Evolutionary conservation across 1,284 basidiomycete genomes (phyloP).

Genomic region (Chondrostereum purpureum): DNA sequence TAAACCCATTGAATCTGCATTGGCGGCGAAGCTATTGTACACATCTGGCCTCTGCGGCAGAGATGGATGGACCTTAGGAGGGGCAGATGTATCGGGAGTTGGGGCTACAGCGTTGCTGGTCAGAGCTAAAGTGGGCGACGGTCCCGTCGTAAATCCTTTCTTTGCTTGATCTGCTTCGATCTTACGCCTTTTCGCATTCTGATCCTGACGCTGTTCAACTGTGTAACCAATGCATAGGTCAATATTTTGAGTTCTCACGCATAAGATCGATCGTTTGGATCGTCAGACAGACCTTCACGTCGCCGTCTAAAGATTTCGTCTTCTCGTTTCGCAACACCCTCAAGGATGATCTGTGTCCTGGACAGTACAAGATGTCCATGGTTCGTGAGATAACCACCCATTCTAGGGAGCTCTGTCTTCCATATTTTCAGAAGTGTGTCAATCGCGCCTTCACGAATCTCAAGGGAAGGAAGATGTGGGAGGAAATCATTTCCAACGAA

Average conservation of each 20-base stretch:
- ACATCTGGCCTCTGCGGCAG: conserved; percentile 58
- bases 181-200: conserved; percentile 82
- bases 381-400: conserved; percentile 97
- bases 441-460: conserved; percentile 98
- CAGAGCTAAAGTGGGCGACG: conserved; percentile 49
- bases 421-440: conserved; percentile 95
- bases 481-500: conserved; percentile 99
- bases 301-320: conserved; percentile 93
- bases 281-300: conserved; percentile 72
- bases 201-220: conserved; percentile 93
- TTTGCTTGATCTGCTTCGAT: conserved; percentile 60
- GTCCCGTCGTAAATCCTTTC: conserved; percentile 39
- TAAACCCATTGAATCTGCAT: conserved; percentile 68
- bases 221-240: conserved; percentile 15
- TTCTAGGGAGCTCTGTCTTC: conserved; percentile 86
- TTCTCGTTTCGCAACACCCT: conserved; percentile 87
- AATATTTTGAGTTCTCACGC: conserved; percentile 5
- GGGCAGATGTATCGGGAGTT: conserved; percentile 27
- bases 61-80: conserved; percentile 33
- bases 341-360: conserved; percentile 90
- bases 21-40: conserved; percentile 68
- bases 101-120: conserved; percentile 21
- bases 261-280: conserved; percentile 16
- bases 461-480: conserved; percentile 94
- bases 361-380: conserved; percentile 86